Evolutionary conservation across 2,329 filamentous ascomycete species (phyloP), one percentile per base, ranked within the genome.

Genomic region (Aspergillus japonicus): DNA sequence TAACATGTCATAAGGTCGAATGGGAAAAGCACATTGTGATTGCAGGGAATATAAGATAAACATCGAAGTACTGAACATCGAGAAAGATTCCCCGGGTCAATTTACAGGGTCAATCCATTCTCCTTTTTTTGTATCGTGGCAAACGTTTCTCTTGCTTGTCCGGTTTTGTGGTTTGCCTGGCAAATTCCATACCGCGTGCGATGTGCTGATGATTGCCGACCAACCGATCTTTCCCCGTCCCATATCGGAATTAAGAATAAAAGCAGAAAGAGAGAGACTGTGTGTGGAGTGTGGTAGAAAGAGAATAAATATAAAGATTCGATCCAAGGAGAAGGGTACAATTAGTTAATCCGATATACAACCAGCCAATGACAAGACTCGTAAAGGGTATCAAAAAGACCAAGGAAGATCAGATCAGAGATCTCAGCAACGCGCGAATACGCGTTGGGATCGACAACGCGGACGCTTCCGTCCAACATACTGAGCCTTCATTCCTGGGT

Each of bases 351-450:
- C 64, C 59, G 62, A 64, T 65, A 63, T 66, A 68, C 59, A 68
- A 71, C 69, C 70, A 71, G 70, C 69, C 71, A 73, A 71, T 66
- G 67, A 69, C 65, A 68, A 68, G 67, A 71, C 63, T 70, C 64
- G 68, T 68, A 70, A 74, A 73, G 73, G 73, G 73, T 75, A 75
- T 75, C 72, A 74, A 73, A 71, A 71, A 71, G 70, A 69, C 68
- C 67, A 69, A 61, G 62, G 63, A 64, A 67, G 65, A 68, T 66
- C 65, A 67, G 66, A 68, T 65, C 65, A 67, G 65, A 70, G 58
- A 64, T 68, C 64, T 65, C 62, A 66, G 68, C 63, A 63, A n/a
- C 48, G 60, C 60, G 54, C 58, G 52, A 50, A 44, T 48, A 61
- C 55, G 56, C 54, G 47, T 50, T 59, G 51, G 54, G 59, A 54